These are phyloP conservation scores for Sporobolomyces phaffii DNA, from an alignment of 768 basidiomycete species.

Conservation along the genomic window DNA sequence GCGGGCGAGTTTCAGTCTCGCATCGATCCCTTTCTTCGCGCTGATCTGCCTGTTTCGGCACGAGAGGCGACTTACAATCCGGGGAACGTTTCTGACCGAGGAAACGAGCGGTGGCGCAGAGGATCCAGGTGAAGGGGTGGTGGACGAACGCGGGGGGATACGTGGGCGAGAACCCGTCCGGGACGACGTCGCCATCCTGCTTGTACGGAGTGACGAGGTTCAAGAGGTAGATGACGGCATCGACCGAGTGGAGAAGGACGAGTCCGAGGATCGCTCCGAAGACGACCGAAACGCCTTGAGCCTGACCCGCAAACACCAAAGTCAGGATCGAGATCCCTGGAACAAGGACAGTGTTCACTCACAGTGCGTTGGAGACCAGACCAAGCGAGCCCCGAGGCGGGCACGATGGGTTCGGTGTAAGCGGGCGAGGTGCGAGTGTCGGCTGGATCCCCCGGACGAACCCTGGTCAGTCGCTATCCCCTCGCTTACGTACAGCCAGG, in stretches of 20 bases:
- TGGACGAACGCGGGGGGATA: constrained; percentile 3
- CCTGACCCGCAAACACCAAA: not conserved
- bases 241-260: constrained; percentile 20
- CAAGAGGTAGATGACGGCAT: constrained; percentile 8
- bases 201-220: constrained; percentile 10
- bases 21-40: not conserved
- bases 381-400: not conserved
- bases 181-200: not conserved
- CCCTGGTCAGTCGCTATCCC: not conserved
- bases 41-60: no score
- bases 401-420: constrained; percentile 7
- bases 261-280: not conserved
- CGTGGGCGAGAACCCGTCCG: not conserved
- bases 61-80: not conserved
- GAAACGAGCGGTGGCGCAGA: not conserved
- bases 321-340: not conserved
- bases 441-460: not conserved
- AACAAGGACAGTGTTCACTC: not conserved
- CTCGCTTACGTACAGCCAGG: no score
- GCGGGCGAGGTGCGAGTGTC: not conserved
- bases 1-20: not conserved
- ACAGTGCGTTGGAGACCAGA: constrained; percentile 2
- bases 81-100: constrained; percentile 12
- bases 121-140: not conserved
- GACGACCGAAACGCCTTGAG: not conserved